phyloP scores from a whole-genome alignment of 306 rosid genomes.

The Medicago arabica region DNA sequence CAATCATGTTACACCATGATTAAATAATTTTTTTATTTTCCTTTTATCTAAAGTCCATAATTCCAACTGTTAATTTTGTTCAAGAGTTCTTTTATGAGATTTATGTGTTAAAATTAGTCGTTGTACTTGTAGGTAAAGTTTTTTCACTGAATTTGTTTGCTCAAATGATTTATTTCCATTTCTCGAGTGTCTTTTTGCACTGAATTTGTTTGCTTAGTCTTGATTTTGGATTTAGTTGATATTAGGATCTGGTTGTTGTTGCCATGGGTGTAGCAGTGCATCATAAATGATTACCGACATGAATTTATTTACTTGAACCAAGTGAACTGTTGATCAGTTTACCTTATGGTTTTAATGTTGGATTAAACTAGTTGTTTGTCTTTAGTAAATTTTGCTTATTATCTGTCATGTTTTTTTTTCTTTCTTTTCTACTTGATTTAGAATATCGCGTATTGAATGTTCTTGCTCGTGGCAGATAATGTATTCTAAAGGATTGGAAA shows the following conservation, averaged over 20 bases:
- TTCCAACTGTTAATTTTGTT: not conserved
- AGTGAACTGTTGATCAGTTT: conserved; percentile 8
- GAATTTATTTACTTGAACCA: not conserved
- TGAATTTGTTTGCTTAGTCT: conserved; percentile 10
- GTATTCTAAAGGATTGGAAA: conserved; percentile 77
- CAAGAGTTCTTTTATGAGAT: conserved; percentile 6
- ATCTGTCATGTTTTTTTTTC: not conserved
- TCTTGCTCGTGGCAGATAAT: conserved; percentile 63
- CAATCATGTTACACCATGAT: not conserved
- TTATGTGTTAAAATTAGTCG: not conserved
- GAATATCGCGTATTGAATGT: conserved; percentile 11
- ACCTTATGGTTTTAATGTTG: conserved; percentile 8
- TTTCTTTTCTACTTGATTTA: not conserved
- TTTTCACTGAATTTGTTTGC: conserved; percentile 5
- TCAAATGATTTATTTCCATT: not conserved
- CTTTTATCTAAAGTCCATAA: not conserved
- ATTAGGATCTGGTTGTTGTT: conserved; percentile 5
- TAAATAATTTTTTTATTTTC: not conserved
- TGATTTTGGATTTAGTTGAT: not conserved
- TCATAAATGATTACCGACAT: conserved; percentile 9
- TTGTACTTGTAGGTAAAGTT: not conserved
- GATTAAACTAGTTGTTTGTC: conserved; percentile 3
- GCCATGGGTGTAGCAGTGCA: conserved; percentile 1
- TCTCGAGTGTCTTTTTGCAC: conserved; percentile 1
- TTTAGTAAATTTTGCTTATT: not conserved